phyloP scores from a whole-genome alignment of 2,329 filamentous ascomycete genomes.

The Aspergillus fructus region DNA sequence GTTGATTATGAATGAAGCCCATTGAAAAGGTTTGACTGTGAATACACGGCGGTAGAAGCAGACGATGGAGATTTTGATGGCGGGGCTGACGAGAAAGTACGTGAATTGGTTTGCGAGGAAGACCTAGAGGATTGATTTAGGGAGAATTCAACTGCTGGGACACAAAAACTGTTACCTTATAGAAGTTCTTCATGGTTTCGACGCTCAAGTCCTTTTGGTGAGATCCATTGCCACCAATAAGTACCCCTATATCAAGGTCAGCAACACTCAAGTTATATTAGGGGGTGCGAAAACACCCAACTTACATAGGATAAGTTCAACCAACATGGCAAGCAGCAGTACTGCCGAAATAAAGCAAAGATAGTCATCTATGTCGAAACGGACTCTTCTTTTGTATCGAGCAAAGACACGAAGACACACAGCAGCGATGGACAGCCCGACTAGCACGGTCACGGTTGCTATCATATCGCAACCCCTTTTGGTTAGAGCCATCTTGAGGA shows the following conservation, averaged over 20 bases:
- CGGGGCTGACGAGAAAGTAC: conserved; percentile 33
- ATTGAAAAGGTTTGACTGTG: conserved; percentile 29
- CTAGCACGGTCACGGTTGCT: conserved; percentile 30
- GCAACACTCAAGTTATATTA: not conserved
- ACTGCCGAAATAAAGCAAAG: conserved; percentile 27
- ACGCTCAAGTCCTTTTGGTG: conserved; percentile 22
- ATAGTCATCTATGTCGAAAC: conserved; percentile 33
- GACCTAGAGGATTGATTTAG: conserved; percentile 21
- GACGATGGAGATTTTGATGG: conserved; percentile 35
- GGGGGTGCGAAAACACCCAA: not conserved
- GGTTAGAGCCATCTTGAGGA: conserved; percentile 25
- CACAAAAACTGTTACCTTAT: conserved; percentile 22
- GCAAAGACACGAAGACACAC: conserved; percentile 28
- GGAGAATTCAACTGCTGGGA: not conserved
- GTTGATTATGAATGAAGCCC: conserved; percentile 26
- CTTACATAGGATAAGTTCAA: conserved; percentile 32
- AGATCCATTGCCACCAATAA: conserved; percentile 32
- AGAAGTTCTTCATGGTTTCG: conserved; percentile 28
- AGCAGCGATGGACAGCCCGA: conserved; percentile 25
- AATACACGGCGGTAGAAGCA: conserved; percentile 38
- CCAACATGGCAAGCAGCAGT: conserved; percentile 30
- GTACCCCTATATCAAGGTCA: conserved; percentile 25
- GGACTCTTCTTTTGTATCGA: conserved; percentile 28
- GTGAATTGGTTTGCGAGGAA: conserved; percentile 37
- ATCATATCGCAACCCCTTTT: conserved; percentile 29